phyloP scores from a whole-genome alignment of 2,329 filamentous ascomycete species.

The Nemania abortiva region DNA sequence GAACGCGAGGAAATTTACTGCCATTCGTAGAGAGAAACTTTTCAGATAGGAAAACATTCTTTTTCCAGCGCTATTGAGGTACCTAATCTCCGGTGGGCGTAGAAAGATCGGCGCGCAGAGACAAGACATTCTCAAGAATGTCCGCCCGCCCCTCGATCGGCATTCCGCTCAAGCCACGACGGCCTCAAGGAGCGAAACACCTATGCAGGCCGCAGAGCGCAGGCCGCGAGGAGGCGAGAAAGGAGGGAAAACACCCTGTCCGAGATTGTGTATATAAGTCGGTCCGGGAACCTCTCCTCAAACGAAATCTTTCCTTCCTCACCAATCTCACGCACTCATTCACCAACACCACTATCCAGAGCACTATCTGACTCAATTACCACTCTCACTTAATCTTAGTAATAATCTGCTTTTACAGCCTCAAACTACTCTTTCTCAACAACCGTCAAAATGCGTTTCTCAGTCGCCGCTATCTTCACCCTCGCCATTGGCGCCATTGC shows the following conservation, averaged over 20 bases:
- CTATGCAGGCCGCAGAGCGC: neutral
- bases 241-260: slow-evolving; percentile 9
- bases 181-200: neutral
- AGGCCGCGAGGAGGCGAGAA: neutral
- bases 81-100: slow-evolving; percentile 28
- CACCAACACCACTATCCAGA: slow-evolving; percentile 38
- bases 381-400: slow-evolving; percentile 31
- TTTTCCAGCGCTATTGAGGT: slow-evolving; percentile 25
- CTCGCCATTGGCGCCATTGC: slow-evolving; percentile 52
- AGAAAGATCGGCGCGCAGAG: slow-evolving; percentile 29
- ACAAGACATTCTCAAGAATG: slow-evolving; percentile 39
- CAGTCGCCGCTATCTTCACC: slow-evolving; percentile 52
- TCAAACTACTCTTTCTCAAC: neutral
- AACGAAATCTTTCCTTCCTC: slow-evolving; percentile 26
- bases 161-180: slow-evolving; percentile 32
- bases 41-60: slow-evolving; percentile 20
- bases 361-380: slow-evolving; percentile 39
- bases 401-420: slow-evolving; percentile 37
- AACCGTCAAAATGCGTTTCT: slow-evolving; percentile 58
- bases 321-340: slow-evolving; percentile 39
- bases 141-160: slow-evolving; percentile 27
- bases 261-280: slow-evolving; percentile 39
- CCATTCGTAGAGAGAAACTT: slow-evolving; percentile 4
- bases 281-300: slow-evolving; percentile 8
- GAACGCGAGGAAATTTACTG: slow-evolving; percentile 5